Evolutionary conservation across 768 basidiomycete species (phyloP), one percentile per base, ranked within the genome.

Genomic region (Termitomyces sp.): DNA sequence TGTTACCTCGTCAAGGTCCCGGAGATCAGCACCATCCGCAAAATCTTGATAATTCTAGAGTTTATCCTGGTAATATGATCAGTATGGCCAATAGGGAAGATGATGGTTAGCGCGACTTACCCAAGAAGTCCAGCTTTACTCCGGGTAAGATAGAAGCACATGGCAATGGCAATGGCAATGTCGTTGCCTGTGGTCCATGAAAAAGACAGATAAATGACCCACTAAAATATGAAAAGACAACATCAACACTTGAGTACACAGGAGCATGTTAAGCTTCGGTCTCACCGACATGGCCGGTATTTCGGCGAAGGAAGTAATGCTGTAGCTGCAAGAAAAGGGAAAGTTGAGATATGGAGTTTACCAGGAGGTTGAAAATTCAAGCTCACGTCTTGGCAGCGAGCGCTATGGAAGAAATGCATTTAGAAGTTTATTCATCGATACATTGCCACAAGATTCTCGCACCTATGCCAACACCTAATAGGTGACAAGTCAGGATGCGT

Each of bases 191-290:
- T 66, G 13, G 63, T 53, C 40, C 58, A 58, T 13, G 56, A 47
- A 48, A 66, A 65, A 20, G 66, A 62, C 5, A 60, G 40, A 35
- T 64, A 65, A 10, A 69, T 54, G 7, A 57, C 62, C 66, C 68
- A 69, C 66, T 68, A 9, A 18, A 25, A 15, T 9, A 18, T 12
- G 27, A 46, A 18, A 15, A 46, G 3, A 22, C 18, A 46, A 20
- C 12, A 16, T 33, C 45, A 15, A 0, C 5, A n/a, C 12, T 29
- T 29, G 18, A 4, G 18, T 29, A n/a, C 11, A 32, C 18, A 45
- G 31, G 44, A 29, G 7, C 2, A 7, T 4, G 7, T n/a, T 20
- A 3, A 15, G 10, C 27, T n/a, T 10, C 25, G 18, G 3, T 39
- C 61, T 33, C 29, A 64, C 64, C 35, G 59, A 59, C 16, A 64